These are phyloP conservation scores for Suaeda aralocaspica DNA, from an alignment of 148 eudicot species.

Conservation along the genomic window DNA sequence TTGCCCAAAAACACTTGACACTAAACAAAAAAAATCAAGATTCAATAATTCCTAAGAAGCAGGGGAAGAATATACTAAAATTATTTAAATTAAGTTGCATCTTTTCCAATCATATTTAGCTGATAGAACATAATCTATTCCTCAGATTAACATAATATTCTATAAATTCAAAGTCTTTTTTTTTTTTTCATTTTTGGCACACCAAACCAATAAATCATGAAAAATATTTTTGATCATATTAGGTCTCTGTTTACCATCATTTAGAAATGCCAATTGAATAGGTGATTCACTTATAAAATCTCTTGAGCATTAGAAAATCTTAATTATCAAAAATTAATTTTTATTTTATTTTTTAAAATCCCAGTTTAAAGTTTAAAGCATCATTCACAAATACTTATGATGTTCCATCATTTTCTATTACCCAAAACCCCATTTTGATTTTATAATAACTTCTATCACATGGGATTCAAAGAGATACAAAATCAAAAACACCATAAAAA, in stretches of 20 bases:
- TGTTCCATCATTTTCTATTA: neutral
- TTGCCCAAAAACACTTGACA: conserved; percentile 5
- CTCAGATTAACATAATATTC: conserved; percentile 11
- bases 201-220: neutral
- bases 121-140: conserved; percentile 4
- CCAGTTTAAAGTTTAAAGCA: conserved; percentile 8
- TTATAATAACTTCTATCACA: conserved; percentile 5
- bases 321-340: conserved; percentile 1
- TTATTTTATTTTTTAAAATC: too few species aligned
- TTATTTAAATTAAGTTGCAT: conserved; percentile 2
- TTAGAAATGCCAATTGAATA: neutral
- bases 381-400: neutral
- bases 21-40: conserved; percentile 3
- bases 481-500: neutral
- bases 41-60: neutral
- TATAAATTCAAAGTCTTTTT: neutral
- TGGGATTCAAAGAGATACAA: conserved; percentile 1
- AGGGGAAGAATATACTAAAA: conserved; percentile 8
- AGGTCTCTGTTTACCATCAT: conserved; percentile 1
- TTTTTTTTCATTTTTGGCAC: conserved; percentile 1
- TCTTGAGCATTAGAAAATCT: neutral
- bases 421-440: conserved; percentile 7
- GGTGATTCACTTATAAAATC: neutral
- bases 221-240: conserved; percentile 16
- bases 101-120: neutral